Evolutionary conservation across 1,284 basidiomycete species (phyloP), one percentile per base, ranked within the genome.

Genomic region (Flammula alnicola): DNA sequence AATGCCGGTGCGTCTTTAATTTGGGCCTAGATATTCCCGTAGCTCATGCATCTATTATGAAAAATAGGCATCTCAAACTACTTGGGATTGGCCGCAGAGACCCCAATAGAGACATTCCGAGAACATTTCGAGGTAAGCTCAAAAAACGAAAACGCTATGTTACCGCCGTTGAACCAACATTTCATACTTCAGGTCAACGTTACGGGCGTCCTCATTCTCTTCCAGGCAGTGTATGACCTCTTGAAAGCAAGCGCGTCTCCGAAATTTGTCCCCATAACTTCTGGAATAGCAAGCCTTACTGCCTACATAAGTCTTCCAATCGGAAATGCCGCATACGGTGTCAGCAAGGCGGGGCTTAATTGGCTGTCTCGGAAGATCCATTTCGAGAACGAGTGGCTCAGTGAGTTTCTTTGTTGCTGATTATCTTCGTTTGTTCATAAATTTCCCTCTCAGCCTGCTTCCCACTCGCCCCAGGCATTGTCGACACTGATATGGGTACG

Each of bases 311-410:
- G 27, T 10, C 4, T 7, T 5, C 23, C 22, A 6, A 10, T 26
- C 16, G 39, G 12, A 5, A 7, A n/a, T 9, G 6, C 20, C 17
- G 8, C 29, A 8, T 32, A 44, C 22, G 42, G 42, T 4, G 17
- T 30, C 8, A 32, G 30, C 29, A 44, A 44, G 32, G 31, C 31
- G 8, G 42, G 29, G 16, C 11, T 44, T 7, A 44, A 44, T 14
- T 44, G 29, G 30, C 25, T 33, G 10, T 23, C 43, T 10, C 43
- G 43, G 1, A 44, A 44, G n/a, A 44, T 44, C 16, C 43, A 44
- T n/a, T 35, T 33, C 30, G 43, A 44, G 14, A 44, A 44, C 11
- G 43, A 44, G 23, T 44, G 43, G 43, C 31, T 44, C 12, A 17
- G 43, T 44, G 8, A 14, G 43, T 8, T 11, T n/a, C 7, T 35